Evolutionary conservation across 768 basidiomycete genomes (phyloP), one percentile per base, ranked within the genome.

Genomic region (Suillus lakei): DNA sequence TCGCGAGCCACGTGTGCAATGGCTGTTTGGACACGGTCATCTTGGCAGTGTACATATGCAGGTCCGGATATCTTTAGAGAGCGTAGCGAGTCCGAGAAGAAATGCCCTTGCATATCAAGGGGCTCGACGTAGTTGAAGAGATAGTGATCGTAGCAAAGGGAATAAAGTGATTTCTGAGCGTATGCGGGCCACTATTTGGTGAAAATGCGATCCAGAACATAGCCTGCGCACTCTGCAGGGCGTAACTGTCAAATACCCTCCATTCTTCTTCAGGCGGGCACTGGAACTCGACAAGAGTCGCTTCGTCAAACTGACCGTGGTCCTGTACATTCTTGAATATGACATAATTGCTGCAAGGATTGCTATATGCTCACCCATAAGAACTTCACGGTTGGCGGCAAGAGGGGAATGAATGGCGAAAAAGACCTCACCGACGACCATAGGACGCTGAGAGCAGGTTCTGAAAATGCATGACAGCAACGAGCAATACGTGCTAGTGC

Each of bases 381-480:
- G 32, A 62, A 59, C 51, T 61, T 67, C 2, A 69, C 60, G 1
- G 39, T 43, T 10, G 54, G 48, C 23, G 69, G 69, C 9, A 70
- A 64, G 16, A 70, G 28, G 9, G 67, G 67, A 2, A 68, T 56
- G 48, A 70, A 65, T 6, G 64, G 69, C 28, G 41, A 50, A 18
- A 68, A 68, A 13, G 69, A 65, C 30, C 56, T 60, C 67, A 71
- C 70, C 12, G 64, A 60, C 26, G 64, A 69, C 70, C 67, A 70
- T 26, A 70, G 60, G 16, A 62, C 62, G 28, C 63, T 67, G n/a
- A 70, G 69, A 10, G 70, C 58, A 43, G 60, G 55, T 18, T 9
- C 46, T n/a, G 50, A 68, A 10, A 68, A 30, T 12, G 50, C 63
- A 38, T 62, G 64, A 8, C 66, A 68, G 9, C 59, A 68, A 38